Percentiles rank a stretch among this genome's conserved stretches.
These are phyloP conservation scores for Hyphopichia pseudoburtonii DNA, from an alignment of 1,139 yeast species.

Conservation along the genomic window DNA sequence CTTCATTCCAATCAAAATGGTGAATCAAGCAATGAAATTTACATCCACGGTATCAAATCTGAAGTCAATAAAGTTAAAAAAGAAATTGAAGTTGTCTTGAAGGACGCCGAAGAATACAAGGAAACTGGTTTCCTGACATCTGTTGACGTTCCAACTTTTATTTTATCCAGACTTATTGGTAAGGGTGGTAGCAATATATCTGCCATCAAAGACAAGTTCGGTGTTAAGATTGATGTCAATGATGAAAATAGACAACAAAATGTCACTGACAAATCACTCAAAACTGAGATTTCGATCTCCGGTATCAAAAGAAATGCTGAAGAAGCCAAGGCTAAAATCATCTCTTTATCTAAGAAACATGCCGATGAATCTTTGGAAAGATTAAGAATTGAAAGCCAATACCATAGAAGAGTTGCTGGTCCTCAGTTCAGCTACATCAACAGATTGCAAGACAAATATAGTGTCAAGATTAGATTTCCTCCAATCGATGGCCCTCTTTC, in stretches of 20 bases:
- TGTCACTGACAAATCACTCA: slow-evolving; percentile 37
- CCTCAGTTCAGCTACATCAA: slow-evolving; percentile 77
- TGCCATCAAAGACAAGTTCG: slow-evolving; percentile 72
- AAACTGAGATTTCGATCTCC: slow-evolving; percentile 58
- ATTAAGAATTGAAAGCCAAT: slow-evolving; percentile 70
- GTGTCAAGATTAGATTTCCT: slow-evolving; percentile 81
- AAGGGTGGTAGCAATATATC: slow-evolving; percentile 78
- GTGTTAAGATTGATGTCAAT: slow-evolving; percentile 70
- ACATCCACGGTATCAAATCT: slow-evolving; percentile 59
- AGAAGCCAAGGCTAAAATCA: slow-evolving; percentile 64
- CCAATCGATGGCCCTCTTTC: slow-evolving; percentile 29
- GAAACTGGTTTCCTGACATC: slow-evolving; percentile 56
- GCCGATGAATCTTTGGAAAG: slow-evolving; percentile 76
- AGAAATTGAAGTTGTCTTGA: slow-evolving; percentile 55
- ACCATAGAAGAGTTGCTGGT: slow-evolving; percentile 84
- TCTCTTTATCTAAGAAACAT: slow-evolving; percentile 66
- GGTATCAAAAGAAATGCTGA: slow-evolving; percentile 83
- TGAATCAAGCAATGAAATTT: slow-evolving; percentile 52
- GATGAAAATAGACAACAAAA: slow-evolving; percentile 27
- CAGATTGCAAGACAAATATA: slow-evolving; percentile 86
- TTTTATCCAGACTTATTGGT: slow-evolving; percentile 83
- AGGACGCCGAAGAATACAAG: slow-evolving; percentile 65
- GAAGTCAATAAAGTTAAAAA: slow-evolving; percentile 55
- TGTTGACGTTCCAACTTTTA: slow-evolving; percentile 62
- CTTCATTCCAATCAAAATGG: slow-evolving; percentile 43